Evolutionary conservation across 108 stramenopile species (phyloP), one percentile per base, ranked within the genome.

Genomic region (Cylindrotheca closterium): DNA sequence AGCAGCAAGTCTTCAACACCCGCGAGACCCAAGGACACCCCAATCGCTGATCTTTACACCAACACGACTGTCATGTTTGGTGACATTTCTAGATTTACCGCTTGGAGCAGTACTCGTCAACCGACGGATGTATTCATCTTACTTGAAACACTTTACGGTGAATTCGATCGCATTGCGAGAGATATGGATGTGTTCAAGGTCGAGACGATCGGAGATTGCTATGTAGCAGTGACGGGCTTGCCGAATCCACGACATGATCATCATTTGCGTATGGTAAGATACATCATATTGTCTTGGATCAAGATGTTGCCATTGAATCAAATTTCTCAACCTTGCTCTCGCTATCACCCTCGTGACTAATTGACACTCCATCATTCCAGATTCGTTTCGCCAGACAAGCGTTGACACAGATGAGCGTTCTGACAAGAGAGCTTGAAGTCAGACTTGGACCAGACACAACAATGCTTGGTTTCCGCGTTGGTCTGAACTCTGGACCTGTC

Each of bases 181-280:
- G 59, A 66, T 45, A 68, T 78, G 49, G 56, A 71, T 47, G 70
- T 81, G 0, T 81, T 78, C 65, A 81, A 81, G 47, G 68, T 81
- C 18, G 80, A 81, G 30, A 77, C 75, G 0, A 81, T 78, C 33
- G 80, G 79, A 8, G 80, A 81, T 47, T 46, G 45, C 5, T 64
- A 47, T 3, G 47, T 64, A 30, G 63, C 45, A 19, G 63, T 52
- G 2, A 52, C 63, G 19, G 58, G 48, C 18, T 10, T 54, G 17
- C 42, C 32, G 1, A 29, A 52, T 26, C 42, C 71, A 7, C 78
- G 73, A 58, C 70, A 75, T 48, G 66, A 67, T 28, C 78, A 79
- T 52, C 74, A 70, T 28, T 70, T 79, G 63, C 75, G 79, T 18
- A 58, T 83, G 24, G 78, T 71, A 10, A 48, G 67, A 28, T 82